phyloP scores from a whole-genome alignment of 805 yeast species.

The Pichia manshurica region DNA sequence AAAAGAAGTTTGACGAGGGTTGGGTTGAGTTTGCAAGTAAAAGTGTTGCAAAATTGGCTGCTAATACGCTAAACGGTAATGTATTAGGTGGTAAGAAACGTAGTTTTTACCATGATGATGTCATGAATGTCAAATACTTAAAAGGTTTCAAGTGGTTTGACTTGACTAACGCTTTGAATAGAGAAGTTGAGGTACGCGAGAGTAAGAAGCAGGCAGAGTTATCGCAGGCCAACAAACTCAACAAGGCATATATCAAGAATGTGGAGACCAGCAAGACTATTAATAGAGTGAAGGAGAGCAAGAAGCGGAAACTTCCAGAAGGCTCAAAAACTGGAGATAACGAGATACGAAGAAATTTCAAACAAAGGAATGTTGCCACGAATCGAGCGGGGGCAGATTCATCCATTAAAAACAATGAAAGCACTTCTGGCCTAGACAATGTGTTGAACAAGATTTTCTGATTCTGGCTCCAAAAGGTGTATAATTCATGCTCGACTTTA shows the following conservation, averaged over 20 bases:
- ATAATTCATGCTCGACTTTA: neutral
- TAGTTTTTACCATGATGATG: slow-evolving; percentile 87
- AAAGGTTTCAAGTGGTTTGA: slow-evolving; percentile 94
- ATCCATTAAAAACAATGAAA: slow-evolving; percentile 33
- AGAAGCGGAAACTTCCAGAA: slow-evolving; percentile 27
- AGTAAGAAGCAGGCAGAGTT: slow-evolving; percentile 83
- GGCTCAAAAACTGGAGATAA: slow-evolving; percentile 23
- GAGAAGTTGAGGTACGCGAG: slow-evolving; percentile 83
- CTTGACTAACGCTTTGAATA: slow-evolving; percentile 86
- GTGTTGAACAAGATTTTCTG: slow-evolving; percentile 52
- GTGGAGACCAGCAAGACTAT: slow-evolving; percentile 84
- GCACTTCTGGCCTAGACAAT: slow-evolving; percentile 31
- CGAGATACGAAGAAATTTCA: slow-evolving; percentile 52
- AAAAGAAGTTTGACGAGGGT: slow-evolving; percentile 83
- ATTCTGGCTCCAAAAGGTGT: neutral
- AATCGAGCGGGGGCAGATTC: slow-evolving; percentile 58
- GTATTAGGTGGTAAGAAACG: slow-evolving; percentile 90
- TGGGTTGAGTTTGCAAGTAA: slow-evolving; percentile 92
- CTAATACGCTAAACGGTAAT: slow-evolving; percentile 79
- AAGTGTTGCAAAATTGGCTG: slow-evolving; percentile 83
- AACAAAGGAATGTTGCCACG: slow-evolving; percentile 64
- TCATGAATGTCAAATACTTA: slow-evolving; percentile 82
- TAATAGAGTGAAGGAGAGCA: slow-evolving; percentile 53
- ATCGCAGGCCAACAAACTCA: slow-evolving; percentile 80
- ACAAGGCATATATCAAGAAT: slow-evolving; percentile 74